phyloP scores from a whole-genome alignment of 352 stramenopile genomes.

The Globisporangium heterothallicum region DNA sequence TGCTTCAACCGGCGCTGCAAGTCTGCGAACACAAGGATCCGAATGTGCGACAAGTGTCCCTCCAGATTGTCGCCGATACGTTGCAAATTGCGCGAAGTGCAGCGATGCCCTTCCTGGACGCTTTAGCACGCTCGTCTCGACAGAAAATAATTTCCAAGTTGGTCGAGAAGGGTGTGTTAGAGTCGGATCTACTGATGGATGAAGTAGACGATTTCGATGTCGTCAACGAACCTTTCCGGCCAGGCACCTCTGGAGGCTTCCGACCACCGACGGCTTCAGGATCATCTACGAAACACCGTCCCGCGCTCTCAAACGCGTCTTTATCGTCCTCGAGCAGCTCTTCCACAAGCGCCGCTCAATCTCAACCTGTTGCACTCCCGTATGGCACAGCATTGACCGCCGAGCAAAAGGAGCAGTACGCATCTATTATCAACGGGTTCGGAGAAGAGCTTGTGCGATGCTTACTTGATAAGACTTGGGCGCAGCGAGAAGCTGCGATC shows the following conservation, averaged over 20 bases:
- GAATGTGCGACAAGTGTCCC: constrained; percentile 48
- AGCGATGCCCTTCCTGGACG: constrained; percentile 68
- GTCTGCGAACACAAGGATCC: constrained; percentile 72
- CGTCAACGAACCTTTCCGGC: constrained; percentile 25
- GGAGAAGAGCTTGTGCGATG: constrained; percentile 72
- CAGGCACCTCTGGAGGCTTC: constrained; percentile 46
- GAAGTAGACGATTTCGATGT: constrained; percentile 82
- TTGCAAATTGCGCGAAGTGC: constrained; percentile 52
- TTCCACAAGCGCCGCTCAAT: constrained; percentile 16
- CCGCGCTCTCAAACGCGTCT: constrained; percentile 48
- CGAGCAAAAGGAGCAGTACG: constrained; percentile 51
- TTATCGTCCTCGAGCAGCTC: constrained; percentile 31
- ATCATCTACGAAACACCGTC: constrained; percentile 75
- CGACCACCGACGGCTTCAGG: constrained; percentile 63
- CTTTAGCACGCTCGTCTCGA: constrained; percentile 45
- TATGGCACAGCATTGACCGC: constrained; percentile 65
- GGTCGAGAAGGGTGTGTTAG: constrained; percentile 62
- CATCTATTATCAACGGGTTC: constrained; percentile 47
- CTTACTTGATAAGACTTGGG: constrained; percentile 76
- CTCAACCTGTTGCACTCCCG: constrained; percentile 38
- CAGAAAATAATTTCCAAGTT: constrained; percentile 84
- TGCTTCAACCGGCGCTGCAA: constrained; percentile 60
- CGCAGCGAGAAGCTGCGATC: constrained; percentile 64
- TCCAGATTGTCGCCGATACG: constrained; percentile 67
- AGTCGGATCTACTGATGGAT: constrained; percentile 78